These are phyloP conservation scores for Clohesyomyces aquaticus DNA, from an alignment of 495 filamentous ascomycete genomes.

Conservation along the genomic window DNA sequence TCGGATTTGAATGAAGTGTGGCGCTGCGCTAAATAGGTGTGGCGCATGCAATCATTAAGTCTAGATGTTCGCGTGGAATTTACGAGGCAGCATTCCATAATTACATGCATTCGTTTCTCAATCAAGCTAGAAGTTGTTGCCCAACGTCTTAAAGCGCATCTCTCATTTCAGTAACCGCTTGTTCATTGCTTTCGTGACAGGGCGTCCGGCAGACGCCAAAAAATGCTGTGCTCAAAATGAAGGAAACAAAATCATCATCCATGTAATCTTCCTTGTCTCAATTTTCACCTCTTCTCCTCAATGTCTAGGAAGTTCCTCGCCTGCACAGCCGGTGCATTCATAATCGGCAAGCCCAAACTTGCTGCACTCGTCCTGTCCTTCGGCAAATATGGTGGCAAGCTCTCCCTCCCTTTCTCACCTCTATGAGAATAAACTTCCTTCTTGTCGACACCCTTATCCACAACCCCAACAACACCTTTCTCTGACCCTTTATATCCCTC, in stretches of 20 bases:
- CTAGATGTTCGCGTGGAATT: too few relatives aligned
- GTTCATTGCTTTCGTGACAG: too few relatives aligned
- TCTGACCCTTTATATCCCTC: constrained; percentile 5
- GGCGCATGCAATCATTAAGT: too few relatives aligned
- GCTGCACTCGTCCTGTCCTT: constrained; percentile 16
- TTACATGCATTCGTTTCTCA: too few relatives aligned
- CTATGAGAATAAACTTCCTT: not conserved
- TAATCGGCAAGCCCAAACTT: not conserved
- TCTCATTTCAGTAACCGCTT: too few relatives aligned
- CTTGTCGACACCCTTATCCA: not conserved
- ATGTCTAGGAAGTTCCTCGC: not conserved
- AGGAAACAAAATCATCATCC: too few relatives aligned
- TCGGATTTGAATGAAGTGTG: constrained; percentile 6
- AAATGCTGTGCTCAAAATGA: too few relatives aligned
- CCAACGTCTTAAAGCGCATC: too few relatives aligned
- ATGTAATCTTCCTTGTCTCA: too few relatives aligned
- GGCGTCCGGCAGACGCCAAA: too few relatives aligned
- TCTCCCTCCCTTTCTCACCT: constrained; percentile 1
- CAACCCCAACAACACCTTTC: not conserved
- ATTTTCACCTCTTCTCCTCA: not conserved
- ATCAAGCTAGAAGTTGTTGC: too few relatives aligned
- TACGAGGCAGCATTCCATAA: too few relatives aligned
- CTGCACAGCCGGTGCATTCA: not conserved
- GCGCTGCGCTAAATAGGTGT: not conserved
- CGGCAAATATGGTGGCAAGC: constrained; percentile 16